Evolutionary conservation across 495 filamentous ascomycete genomes (phyloP), one percentile per base, ranked within the genome.

Genomic region (Penicillium riverlandense): DNA sequence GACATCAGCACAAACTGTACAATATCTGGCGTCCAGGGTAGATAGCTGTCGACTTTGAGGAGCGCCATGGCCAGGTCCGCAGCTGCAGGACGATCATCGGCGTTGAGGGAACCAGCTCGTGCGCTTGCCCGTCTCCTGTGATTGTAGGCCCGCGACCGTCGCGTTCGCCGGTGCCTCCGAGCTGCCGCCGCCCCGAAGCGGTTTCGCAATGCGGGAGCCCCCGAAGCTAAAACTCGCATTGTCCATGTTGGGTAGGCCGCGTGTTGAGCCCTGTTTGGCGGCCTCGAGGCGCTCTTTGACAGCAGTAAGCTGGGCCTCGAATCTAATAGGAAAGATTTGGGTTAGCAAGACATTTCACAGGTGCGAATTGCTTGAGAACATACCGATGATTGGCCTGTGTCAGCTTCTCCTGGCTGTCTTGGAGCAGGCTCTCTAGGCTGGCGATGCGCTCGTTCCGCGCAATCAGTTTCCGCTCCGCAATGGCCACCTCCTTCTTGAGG

Each of bases 401-500:
- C 44, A 98, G 71, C 69, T 97, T 98, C 68, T 97, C 92, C 69
- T 97, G 92, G 55, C 86, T 92, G 59, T 98, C 92, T 66, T 94
- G 90, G 50, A 98, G 80, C 64, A 98, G 72, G 55, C 71, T 79
- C 71, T 98, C 92, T 33, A 98, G 69, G 59, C 84, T 90, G 57
- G 90, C 82, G 57, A 98, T 98, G 41, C 92, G 86, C 72, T 98
- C 92, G 61, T 96, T 97, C 45, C 92, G 74, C 11, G 92, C 92
- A 60, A 94, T 90, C 37, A 98, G 78, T 64, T 98, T 98, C 48
- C 94, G 80, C 71, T 97, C 92, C 4, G 92, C 94, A 58, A 98
- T 97, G 29, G 92, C 92, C 39, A 98, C 92, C 66, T 98, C 92
- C 71, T 98, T 98, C 79, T 98, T 98, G 49, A 98, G 70, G 43